Percentiles rank a stretch among this genome's conserved stretches.
Evolutionary conservation across 805 yeast species (phyloP).

Genomic region (Barnettozyma salicaria): DNA sequence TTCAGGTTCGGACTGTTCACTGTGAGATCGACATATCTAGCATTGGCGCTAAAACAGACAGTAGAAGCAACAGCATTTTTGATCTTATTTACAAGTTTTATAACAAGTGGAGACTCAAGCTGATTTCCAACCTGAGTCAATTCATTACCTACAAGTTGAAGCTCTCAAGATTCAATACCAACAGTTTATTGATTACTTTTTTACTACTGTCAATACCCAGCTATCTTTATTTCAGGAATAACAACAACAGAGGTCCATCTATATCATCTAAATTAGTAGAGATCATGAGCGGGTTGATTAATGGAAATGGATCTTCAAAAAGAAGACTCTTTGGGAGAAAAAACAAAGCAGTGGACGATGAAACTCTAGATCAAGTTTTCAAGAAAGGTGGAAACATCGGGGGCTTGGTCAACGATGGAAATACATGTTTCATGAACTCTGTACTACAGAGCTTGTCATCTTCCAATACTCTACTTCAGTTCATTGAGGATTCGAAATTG

Average conservation of each 20-base stretch:
- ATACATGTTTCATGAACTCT: slow-evolving; percentile 91
- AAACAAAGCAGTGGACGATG: slow-evolving; percentile 10
- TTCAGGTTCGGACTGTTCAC: not conserved
- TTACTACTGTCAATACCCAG: slow-evolving; percentile 8
- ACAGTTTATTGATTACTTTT: slow-evolving; percentile 4
- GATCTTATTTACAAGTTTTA: not conserved
- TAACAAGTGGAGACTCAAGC: not conserved
- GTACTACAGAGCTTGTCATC: slow-evolving; percentile 82
- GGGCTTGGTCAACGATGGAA: slow-evolving; percentile 85
- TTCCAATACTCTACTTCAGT: slow-evolving; percentile 51
- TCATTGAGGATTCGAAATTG: slow-evolving; percentile 37
- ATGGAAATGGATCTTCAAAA: not conserved
- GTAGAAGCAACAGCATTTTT: too few relatives aligned
- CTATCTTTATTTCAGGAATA: slow-evolving; percentile 3
- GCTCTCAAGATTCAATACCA: slow-evolving; percentile 1
- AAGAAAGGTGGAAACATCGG: slow-evolving; percentile 71
- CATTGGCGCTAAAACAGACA: too few relatives aligned
- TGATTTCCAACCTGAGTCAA: not conserved
- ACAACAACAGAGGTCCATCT: not conserved
- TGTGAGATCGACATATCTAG: not conserved
- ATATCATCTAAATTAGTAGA: not conserved
- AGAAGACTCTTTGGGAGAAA: slow-evolving; percentile 12
- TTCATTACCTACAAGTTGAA: slow-evolving; percentile 2
- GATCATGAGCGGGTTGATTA: slow-evolving; percentile 2
- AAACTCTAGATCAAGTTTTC: slow-evolving; percentile 32